Conservation (phyloP, 2,329 filamentous ascomycete species). For the Trichoderma sp. region DNA sequence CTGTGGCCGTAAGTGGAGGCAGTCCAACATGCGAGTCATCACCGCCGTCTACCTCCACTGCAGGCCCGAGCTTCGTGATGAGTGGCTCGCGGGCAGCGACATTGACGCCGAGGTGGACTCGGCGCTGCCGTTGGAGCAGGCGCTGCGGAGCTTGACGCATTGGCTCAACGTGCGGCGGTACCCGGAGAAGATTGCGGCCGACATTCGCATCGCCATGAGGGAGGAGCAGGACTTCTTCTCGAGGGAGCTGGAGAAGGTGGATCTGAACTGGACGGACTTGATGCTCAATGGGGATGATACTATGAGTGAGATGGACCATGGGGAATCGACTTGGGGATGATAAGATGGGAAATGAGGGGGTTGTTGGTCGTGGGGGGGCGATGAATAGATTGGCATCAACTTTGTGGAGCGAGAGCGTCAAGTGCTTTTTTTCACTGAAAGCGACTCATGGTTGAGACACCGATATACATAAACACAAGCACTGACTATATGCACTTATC, state of each 20-base stretch:
- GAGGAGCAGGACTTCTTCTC: slow-evolving; percentile 80
- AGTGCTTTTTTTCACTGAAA: background rate
- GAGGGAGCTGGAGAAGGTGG: slow-evolving; percentile 72
- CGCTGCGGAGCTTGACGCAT: slow-evolving; percentile 81
- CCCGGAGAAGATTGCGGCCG: slow-evolving; percentile 69
- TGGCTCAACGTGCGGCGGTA: slow-evolving; percentile 90
- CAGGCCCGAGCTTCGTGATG: slow-evolving; percentile 85
- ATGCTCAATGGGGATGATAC: slow-evolving; percentile 36
- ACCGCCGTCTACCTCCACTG: slow-evolving; percentile 95
- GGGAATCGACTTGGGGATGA: slow-evolving; percentile 31
- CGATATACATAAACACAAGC: background rate
- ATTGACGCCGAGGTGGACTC: slow-evolving; percentile 94
- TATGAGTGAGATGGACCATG: slow-evolving; percentile 36
- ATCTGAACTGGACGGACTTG: slow-evolving; percentile 49
- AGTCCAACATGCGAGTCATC: slow-evolving; percentile 97
- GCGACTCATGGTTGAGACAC: background rate
- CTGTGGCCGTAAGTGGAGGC: slow-evolving; percentile 96
- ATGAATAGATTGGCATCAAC: background rate
- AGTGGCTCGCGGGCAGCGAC: slow-evolving; percentile 89
- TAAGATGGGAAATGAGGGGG: background rate
- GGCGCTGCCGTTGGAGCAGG: slow-evolving; percentile 87
- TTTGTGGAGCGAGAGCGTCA: background rate
- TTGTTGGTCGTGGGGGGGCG: background rate
- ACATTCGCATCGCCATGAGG: slow-evolving; percentile 57
- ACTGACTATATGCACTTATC: background rate